phyloP scores from a whole-genome alignment of 306 rosid genomes.

The Vigna trinervia region DNA sequence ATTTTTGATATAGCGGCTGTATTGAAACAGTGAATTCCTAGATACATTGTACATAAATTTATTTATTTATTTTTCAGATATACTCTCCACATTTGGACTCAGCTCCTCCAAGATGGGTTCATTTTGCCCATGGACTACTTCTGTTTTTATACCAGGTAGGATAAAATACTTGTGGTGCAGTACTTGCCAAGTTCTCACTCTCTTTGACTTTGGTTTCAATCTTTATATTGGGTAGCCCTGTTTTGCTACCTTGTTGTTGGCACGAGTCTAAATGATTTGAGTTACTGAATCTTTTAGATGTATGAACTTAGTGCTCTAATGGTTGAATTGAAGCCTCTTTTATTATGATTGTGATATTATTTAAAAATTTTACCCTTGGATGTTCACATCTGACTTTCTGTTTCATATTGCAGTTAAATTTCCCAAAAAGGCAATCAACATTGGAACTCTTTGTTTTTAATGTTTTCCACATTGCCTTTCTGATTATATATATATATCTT shows the following conservation, averaged over 20 bases:
- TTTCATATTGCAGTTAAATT: constrained; percentile 7
- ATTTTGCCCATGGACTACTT: constrained; percentile 89
- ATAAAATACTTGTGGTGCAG: constrained; percentile 15
- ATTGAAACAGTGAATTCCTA: constrained; percentile 11
- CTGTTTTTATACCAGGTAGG: constrained; percentile 94
- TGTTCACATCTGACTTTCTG: constrained; percentile 4
- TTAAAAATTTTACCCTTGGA: not conserved
- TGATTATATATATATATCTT: constrained; percentile 1
- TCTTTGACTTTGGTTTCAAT: not conserved
- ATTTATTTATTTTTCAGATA: constrained; percentile 56
- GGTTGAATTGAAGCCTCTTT: constrained; percentile 12
- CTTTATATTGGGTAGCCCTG: constrained; percentile 7
- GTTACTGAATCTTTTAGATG: not conserved
- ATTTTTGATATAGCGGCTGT: constrained; percentile 17
- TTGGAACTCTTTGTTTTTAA: constrained; percentile 2
- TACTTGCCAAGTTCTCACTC: not conserved
- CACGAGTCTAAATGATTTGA: constrained; percentile 9
- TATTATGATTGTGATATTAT: constrained; percentile 14
- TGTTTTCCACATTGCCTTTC: not conserved
- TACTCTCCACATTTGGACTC: constrained; percentile 87
- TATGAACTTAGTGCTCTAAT: not conserved
- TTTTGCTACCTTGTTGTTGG: constrained; percentile 32
- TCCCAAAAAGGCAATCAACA: not conserved
- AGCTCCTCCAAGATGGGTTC: constrained; percentile 98
- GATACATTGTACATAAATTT: constrained; percentile 15